These are phyloP conservation scores for Colletotrichum cuscutae DNA, from an alignment of 2,329 filamentous ascomycete genomes.

Conservation along the genomic window DNA sequence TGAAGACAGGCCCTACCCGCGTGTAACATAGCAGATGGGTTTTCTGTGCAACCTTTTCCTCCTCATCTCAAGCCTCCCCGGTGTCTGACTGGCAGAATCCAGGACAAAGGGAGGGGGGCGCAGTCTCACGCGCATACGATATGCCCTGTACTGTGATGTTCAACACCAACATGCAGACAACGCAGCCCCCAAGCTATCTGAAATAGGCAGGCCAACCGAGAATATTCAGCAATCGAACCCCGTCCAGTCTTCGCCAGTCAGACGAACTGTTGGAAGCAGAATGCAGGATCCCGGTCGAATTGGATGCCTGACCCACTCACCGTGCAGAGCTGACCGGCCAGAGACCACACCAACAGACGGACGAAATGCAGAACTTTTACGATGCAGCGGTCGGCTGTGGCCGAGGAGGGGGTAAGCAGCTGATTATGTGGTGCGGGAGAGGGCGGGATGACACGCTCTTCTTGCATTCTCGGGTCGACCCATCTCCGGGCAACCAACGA, in stretches of 20 bases:
- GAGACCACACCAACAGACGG: not conserved
- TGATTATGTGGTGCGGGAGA: not conserved
- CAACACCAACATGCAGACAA: constrained; percentile 6
- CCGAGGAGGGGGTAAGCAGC: not conserved
- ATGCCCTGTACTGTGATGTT: not conserved
- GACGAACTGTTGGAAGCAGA: not conserved
- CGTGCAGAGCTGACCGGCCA: not conserved
- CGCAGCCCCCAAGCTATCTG: constrained; percentile 1
- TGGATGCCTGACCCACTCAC: not conserved
- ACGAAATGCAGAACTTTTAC: not conserved
- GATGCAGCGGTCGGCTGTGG: not conserved
- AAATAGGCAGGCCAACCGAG: constrained; percentile 12
- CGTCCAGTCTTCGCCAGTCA: not conserved
- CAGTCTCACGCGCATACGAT: constrained; percentile 25
- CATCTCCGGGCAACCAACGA: not conserved
- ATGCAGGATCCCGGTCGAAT: not conserved
- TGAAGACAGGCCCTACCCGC: not conserved
- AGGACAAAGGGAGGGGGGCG: not conserved
- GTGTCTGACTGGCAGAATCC: constrained; percentile 3
- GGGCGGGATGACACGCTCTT: constrained; percentile 13
- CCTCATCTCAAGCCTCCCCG: not conserved
- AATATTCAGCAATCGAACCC: not conserved
- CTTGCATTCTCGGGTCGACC: constrained; percentile 2
- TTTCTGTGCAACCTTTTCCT: not conserved
- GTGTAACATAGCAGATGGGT: not conserved